Percentiles rank a stretch among this genome's conserved stretches.
These are phyloP conservation scores for Amoebophrya sp. DNA, from an alignment of 169 alveolate genomes.

Conservation along the genomic window DNA sequence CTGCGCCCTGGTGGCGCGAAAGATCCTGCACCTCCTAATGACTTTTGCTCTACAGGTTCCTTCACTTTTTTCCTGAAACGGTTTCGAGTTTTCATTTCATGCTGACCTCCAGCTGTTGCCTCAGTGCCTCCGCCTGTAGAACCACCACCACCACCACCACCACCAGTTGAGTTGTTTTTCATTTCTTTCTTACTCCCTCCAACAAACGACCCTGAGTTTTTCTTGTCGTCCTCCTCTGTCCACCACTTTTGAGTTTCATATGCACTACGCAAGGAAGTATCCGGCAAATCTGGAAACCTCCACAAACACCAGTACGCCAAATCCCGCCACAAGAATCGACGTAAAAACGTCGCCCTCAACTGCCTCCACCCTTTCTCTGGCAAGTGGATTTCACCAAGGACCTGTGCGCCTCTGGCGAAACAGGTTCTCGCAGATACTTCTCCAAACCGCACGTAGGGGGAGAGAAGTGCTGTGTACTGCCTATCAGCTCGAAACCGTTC, in stretches of 20 bases:
- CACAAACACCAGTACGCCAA: slow-evolving; percentile 30
- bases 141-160: too few relatives aligned
- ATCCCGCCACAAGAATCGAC: slow-evolving; percentile 28
- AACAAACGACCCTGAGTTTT: background rate
- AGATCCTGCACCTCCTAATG: too few relatives aligned
- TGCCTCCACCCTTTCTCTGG: slow-evolving; percentile 8
- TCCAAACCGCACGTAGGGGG: slow-evolving; percentile 5
- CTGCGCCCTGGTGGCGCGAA: too few relatives aligned
- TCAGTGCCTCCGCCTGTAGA: too few relatives aligned
- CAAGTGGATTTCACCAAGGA: background rate
- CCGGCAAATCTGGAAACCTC: background rate
- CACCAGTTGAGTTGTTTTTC: too few relatives aligned
- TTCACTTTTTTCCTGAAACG: too few relatives aligned
- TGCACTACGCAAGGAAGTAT: background rate
- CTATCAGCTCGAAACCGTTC: background rate
- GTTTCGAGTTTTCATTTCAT: too few relatives aligned
- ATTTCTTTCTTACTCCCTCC: background rate
- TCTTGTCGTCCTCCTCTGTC: background rate
- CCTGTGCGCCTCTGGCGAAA: background rate
- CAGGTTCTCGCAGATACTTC: background rate
- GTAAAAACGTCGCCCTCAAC: background rate
- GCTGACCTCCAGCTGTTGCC: too few relatives aligned
- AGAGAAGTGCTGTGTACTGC: background rate
- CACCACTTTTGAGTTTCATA: background rate
- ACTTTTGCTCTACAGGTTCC: too few relatives aligned